Conservation (phyloP, 2,329 filamentous ascomycete species). For the Xylariaceae sp. region DNA sequence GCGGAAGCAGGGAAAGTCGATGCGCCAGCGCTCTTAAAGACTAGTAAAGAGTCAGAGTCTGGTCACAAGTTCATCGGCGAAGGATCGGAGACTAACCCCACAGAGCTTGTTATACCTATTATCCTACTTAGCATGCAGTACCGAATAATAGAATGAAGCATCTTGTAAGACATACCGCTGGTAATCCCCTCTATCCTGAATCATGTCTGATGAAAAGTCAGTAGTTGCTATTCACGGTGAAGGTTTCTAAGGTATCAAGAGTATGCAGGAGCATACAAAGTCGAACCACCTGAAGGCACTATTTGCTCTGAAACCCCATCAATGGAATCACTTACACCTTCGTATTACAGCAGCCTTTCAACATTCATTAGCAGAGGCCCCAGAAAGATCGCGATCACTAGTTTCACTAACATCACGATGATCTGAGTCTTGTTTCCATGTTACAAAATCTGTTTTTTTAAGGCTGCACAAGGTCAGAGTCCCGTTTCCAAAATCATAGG, state of each 20-base stretch:
- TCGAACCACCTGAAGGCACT: no score
- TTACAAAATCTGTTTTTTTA: constrained; percentile 91
- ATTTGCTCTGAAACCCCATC: no score
- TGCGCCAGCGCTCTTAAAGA: constrained; percentile 91
- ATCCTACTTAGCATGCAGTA: constrained; percentile 15
- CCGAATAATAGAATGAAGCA: no score
- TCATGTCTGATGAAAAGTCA: constrained; percentile 60
- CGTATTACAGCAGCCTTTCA: constrained; percentile 64
- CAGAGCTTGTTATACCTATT: constrained; percentile 65
- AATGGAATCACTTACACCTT: constrained; percentile 48
- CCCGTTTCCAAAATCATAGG: not conserved
- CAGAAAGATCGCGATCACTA: no score
- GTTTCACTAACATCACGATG: constrained; percentile 83
- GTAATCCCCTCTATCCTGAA: constrained; percentile 90
- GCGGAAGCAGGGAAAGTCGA: constrained; percentile 81
- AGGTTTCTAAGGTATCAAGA: not conserved
- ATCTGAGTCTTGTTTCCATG: constrained; percentile 85
- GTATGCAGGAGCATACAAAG: no score
- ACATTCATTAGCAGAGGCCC: no score
- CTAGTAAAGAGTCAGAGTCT: constrained; percentile 45
- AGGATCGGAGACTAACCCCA: constrained; percentile 58
- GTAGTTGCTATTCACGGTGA: not conserved
- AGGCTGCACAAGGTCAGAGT: constrained; percentile 48
- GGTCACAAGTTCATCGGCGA: not conserved
- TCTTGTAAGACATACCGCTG: constrained; percentile 41